A percentile compares a stretch with the other conserved stretches of the same genome.
These are phyloP conservation scores for Allantophomopsis lycopodina DNA, from an alignment of 2,329 filamentous ascomycete species.

Conservation along the genomic window DNA sequence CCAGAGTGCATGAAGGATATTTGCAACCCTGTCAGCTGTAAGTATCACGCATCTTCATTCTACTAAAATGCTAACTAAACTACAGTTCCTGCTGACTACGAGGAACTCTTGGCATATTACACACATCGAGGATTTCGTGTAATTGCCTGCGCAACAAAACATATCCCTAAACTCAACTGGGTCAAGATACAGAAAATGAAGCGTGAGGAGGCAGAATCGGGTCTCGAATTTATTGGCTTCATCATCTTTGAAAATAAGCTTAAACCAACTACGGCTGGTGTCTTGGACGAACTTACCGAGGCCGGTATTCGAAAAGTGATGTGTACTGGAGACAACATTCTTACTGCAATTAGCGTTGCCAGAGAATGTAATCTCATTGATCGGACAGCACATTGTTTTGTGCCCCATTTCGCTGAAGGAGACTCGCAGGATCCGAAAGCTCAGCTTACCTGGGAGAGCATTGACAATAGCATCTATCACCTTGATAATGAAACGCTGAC, in stretches of 20 bases:
- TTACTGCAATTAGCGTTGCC: constrained; percentile 92
- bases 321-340: constrained; percentile 96
- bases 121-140: constrained; percentile 94
- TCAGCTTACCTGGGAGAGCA: constrained; percentile 77
- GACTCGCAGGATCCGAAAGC: constrained; percentile 60
- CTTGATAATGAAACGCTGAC: constrained; percentile 69
- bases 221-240: constrained; percentile 83
- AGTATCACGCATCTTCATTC: constrained; percentile 20
- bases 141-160: constrained; percentile 86
- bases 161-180: constrained; percentile 80
- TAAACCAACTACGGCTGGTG: constrained; percentile 70
- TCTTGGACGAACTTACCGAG: constrained; percentile 68
- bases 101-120: constrained; percentile 78
- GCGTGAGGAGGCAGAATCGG: constrained; percentile 69
- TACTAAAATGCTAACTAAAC: constrained; percentile 2
- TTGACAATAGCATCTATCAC: constrained; percentile 70
- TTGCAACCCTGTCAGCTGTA: constrained; percentile 67
- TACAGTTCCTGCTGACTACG: constrained; percentile 70
- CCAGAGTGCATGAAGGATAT: constrained; percentile 95
- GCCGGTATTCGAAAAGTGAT: constrained; percentile 85
- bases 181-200: constrained; percentile 91
- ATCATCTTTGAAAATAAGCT: constrained; percentile 99
- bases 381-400: constrained; percentile 74
- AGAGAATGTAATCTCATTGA: constrained; percentile 79
- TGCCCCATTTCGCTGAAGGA: constrained; percentile 78